Evolutionary conservation across 768 basidiomycete genomes (phyloP).

Genomic region (Thelephora aurantiotincta): DNA sequence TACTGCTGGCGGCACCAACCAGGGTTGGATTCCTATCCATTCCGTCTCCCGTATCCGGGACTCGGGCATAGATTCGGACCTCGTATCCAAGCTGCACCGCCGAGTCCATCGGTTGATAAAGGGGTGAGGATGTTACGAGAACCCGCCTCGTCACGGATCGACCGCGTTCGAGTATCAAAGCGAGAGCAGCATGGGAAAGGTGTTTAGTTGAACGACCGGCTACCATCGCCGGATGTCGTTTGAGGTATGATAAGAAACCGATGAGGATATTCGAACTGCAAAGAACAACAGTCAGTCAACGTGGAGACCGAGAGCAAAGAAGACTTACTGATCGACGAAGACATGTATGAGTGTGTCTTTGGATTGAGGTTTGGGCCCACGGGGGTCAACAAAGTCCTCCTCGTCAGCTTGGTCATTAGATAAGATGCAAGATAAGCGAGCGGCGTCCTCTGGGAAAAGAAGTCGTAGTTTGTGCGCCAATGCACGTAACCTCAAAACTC

Average conservation of each 20-base stretch:
- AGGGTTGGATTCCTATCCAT: constrained; percentile 31
- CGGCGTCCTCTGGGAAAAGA: constrained; percentile 39
- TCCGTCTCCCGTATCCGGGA: constrained; percentile 53
- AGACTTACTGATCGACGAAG: constrained; percentile 48
- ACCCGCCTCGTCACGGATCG: constrained; percentile 62
- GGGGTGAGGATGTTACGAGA: constrained; percentile 67
- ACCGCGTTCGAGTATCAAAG: constrained; percentile 71
- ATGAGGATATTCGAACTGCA: constrained; percentile 78
- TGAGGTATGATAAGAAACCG: constrained; percentile 60
- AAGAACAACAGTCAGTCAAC: background rate
- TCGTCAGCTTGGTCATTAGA: constrained; percentile 13
- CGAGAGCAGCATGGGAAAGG: constrained; percentile 66
- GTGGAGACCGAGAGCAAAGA: constrained; percentile 1
- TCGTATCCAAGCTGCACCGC: constrained; percentile 66
- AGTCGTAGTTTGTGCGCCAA: constrained; percentile 42
- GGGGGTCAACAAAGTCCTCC: constrained; percentile 21
- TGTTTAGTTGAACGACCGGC: constrained; percentile 18
- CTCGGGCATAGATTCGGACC: constrained; percentile 52
- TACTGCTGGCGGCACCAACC: constrained; percentile 4
- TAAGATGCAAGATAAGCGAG: constrained; percentile 16
- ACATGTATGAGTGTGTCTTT: constrained; percentile 21
- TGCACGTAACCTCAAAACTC: constrained; percentile 33
- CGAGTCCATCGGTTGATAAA: constrained; percentile 70
- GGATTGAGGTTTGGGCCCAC: constrained; percentile 18
- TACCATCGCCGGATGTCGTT: constrained; percentile 28